phyloP scores from a whole-genome alignment of 2,329 filamentous ascomycete genomes.

The Thielaviopsis ethacetica region DNA sequence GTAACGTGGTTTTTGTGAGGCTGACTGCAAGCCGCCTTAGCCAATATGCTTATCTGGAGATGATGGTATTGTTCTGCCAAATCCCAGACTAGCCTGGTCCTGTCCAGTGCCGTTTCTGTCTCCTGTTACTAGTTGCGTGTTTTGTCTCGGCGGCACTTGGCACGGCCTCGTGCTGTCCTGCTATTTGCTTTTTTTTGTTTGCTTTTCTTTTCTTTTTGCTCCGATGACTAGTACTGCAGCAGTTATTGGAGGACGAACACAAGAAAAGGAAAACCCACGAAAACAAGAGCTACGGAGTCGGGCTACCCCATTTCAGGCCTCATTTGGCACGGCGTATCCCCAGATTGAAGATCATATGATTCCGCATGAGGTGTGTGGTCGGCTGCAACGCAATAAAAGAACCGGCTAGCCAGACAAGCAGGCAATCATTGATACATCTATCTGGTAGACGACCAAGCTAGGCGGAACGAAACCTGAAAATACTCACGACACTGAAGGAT shows the following conservation, averaged over 20 bases:
- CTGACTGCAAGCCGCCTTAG: background rate
- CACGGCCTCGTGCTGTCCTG: no score
- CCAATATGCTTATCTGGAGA: background rate
- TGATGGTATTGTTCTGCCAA: background rate
- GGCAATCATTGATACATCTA: background rate
- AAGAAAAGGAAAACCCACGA: background rate
- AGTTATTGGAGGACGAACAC: no score
- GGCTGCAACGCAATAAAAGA: background rate
- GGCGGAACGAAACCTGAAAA: no score
- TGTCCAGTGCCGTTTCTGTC: background rate
- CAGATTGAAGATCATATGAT: slow-evolving; percentile 1
- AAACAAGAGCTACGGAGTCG: background rate
- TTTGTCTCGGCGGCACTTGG: no score
- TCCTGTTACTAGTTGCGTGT: background rate
- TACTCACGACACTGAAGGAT: background rate
- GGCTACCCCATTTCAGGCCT: background rate
- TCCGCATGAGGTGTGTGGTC: background rate
- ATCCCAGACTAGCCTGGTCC: background rate
- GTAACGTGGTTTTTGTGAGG: background rate
- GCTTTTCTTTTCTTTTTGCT: no score
- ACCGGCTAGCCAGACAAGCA: background rate
- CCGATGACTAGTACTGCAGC: no score
- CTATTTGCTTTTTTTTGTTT: no score
- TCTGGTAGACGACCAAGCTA: background rate
- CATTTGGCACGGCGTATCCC: background rate